Conservation (phyloP, 805 yeast genomes). For the Candida railenensis region DNA sequence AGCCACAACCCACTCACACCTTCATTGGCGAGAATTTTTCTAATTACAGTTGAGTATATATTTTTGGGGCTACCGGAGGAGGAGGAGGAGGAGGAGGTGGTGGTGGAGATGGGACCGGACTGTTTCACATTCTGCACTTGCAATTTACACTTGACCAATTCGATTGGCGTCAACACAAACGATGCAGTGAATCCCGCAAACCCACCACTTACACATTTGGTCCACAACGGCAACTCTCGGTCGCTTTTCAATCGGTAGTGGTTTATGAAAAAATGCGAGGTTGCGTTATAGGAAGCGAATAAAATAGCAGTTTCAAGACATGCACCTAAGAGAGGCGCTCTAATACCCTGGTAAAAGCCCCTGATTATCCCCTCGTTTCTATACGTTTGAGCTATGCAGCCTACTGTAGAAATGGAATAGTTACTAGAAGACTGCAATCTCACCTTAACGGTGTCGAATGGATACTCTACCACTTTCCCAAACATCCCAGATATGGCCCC, state of each 20-base stretch:
- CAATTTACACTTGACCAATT: slow-evolving; percentile 80
- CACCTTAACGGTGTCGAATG: slow-evolving; percentile 91
- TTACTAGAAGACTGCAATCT: slow-evolving; percentile 64
- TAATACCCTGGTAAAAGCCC: slow-evolving; percentile 79
- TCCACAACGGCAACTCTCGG: slow-evolving; percentile 35
- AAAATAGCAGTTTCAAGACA: slow-evolving; percentile 84
- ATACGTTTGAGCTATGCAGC: slow-evolving; percentile 64
- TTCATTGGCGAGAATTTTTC: slow-evolving; percentile 40
- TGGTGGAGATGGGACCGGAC: no score
- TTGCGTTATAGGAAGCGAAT: slow-evolving; percentile 60
- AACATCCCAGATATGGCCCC: slow-evolving; percentile 73
- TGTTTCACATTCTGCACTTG: slow-evolving; percentile 54
- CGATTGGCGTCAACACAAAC: slow-evolving; percentile 87
- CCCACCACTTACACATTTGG: slow-evolving; percentile 69
- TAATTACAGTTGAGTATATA: slow-evolving; percentile 31
- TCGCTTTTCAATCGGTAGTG: slow-evolving; percentile 18
- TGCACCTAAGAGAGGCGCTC: slow-evolving; percentile 86
- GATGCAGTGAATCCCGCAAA: slow-evolving; percentile 81
- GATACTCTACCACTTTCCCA: slow-evolving; percentile 85
- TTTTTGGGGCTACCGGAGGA: slow-evolving; percentile 15
- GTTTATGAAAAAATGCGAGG: slow-evolving; percentile 28
- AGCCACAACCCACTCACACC: slow-evolving; percentile 82
- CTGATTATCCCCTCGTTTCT: slow-evolving; percentile 61
- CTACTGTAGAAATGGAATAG: slow-evolving; percentile 53
- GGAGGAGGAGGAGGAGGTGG: slow-evolving; percentile 27